A percentile compares a stretch with the other conserved stretches of the same genome.
phyloP scores from a whole-genome alignment of 2,329 filamentous ascomycete species.

The Apiospora arundinis region DNA sequence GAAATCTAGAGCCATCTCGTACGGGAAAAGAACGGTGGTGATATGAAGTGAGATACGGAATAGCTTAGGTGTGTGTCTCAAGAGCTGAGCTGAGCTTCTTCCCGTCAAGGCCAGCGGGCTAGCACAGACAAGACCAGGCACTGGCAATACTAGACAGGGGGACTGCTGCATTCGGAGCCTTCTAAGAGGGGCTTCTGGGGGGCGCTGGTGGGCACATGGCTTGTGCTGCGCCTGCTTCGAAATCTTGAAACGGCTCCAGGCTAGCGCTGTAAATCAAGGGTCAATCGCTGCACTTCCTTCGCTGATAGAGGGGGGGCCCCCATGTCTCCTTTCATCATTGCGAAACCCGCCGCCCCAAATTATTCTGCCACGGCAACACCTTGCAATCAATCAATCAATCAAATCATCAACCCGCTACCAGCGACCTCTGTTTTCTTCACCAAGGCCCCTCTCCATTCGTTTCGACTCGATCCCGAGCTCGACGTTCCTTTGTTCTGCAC shows the following conservation, averaged over 20 bases:
- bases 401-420: conserved; percentile 10
- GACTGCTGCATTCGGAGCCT: background rate
- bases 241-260: conserved; percentile 11
- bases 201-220: conserved; percentile 18
- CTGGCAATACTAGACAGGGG: background rate
- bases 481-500: background rate
- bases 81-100: no score
- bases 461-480: background rate
- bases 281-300: background rate
- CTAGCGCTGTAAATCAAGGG: conserved; percentile 2
- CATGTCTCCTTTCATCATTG: conserved; percentile 17
- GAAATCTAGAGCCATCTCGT: no score
- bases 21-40: no score
- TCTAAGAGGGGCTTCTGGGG: background rate
- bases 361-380: conserved; percentile 9
- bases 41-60: no score
- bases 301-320: background rate
- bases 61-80: no score
- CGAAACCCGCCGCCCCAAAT: conserved; percentile 16
- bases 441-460: background rate
- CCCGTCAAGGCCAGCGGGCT: no score
- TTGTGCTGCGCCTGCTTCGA: conserved; percentile 21
- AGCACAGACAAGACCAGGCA: no score
- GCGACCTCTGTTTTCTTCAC: background rate
- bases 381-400: background rate